Base-by-base conservation (phyloP, 805 yeast genomes). In the Candida maesae region DNA sequence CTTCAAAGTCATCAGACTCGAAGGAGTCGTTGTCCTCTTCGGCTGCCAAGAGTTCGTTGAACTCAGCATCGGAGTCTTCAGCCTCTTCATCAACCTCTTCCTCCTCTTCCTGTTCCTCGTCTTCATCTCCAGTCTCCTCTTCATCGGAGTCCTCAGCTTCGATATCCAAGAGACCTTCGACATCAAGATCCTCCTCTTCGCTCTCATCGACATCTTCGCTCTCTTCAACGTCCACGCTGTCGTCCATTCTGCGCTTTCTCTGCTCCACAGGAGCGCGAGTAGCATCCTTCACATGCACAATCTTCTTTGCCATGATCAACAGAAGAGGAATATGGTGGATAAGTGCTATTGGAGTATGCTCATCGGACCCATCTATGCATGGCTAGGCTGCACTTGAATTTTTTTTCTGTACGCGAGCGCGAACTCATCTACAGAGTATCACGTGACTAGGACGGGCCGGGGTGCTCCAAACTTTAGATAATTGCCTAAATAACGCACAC, bases 1-100 rank as follows among this genome's bases (percentile, higher is more conserved):
- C 79, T 16, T 73, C 74, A 36, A 67, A 70, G 19, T 71, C 78
- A 13, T 66, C 72, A 5, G 75, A 68, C n/a, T 55, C 64, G 7
- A 55, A 51, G 11, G 56, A 64, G 4, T 50, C 59, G 20, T 45
- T 55, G 32, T 52, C 62, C 21, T 71, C 78, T 50, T 75, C 80
- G 45, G 68, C 73, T 7, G 77, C 84, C 31, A 82, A 58, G n/a
- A 83, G 65, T 36, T 66, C 62, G 53, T 82, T 80, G 44, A 81
- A 67, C 52, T 81, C 89, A 5, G 74, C 81, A 47, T 81, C 88
- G 7, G 77, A 71, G 45, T 77, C 81, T 11, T 42, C 52, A 12
- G 43, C 46, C 8, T 31, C 44, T 23, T 36, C 42, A 10, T 34
- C 46, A 7, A 38, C 44, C 5, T 33, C 44, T 7, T 41, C 48